Evolutionary conservation across 352 stramenopile species (phyloP).

Genomic region (Phytophthora fragariae): DNA sequence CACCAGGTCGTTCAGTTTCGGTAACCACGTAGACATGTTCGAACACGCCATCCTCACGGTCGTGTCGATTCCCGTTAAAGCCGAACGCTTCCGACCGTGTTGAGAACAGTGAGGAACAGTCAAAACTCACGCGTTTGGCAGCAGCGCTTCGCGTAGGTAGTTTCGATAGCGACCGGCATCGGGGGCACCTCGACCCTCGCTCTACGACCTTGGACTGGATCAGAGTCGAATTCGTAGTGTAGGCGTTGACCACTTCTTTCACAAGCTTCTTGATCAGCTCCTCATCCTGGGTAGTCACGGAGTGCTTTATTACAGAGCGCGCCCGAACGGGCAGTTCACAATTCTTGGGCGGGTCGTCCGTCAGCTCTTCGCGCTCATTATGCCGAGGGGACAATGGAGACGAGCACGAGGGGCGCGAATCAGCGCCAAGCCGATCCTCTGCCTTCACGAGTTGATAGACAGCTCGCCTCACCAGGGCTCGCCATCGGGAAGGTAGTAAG

Average conservation of each 20-base stretch:
- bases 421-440: background rate
- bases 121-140: background rate
- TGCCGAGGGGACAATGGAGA: too few species aligned
- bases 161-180: background rate
- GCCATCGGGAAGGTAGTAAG: too few species aligned
- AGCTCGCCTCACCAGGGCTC: background rate
- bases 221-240: background rate
- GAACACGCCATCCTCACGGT: background rate
- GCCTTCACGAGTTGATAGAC: background rate
- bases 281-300: too few species aligned
- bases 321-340: too few species aligned
- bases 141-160: background rate
- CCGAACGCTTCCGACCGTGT: background rate
- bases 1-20: background rate
- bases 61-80: too few species aligned
- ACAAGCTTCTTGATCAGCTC: too few species aligned
- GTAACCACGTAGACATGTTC: background rate
- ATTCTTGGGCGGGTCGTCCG: too few species aligned
- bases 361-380: too few species aligned
- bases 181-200: background rate
- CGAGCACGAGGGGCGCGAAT: too few species aligned
- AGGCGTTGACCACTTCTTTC: background rate
- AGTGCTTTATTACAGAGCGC: too few species aligned
- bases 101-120: background rate
- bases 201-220: background rate